A percentile compares a stretch with the other conserved stretches of the same genome.
These are phyloP conservation scores for Zasmidium citrigriseum DNA, from an alignment of 2,329 filamentous ascomycete genomes.

Conservation along the genomic window DNA sequence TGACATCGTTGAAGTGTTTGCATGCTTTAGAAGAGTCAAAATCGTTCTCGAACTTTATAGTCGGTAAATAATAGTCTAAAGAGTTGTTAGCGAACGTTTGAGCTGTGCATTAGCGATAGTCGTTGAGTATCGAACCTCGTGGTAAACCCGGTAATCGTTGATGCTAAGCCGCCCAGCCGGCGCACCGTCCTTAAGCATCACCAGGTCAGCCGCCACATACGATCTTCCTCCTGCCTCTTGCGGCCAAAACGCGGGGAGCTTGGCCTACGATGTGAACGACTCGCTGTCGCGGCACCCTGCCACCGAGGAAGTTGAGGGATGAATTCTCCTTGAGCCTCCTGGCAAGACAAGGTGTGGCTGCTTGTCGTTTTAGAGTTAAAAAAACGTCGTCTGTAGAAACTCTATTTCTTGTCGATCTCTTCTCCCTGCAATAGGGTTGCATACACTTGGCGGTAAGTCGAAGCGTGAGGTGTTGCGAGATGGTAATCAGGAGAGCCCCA, in stretches of 20 bases:
- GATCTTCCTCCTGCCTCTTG: conserved; percentile 1
- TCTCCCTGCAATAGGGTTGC: too few species aligned
- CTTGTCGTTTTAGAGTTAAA: neutral
- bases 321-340: neutral
- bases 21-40: neutral
- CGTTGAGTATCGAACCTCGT: too few species aligned
- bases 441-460: neutral
- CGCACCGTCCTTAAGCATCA: neutral
- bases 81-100: too few species aligned
- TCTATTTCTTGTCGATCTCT: neutral
- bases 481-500: neutral
- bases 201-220: neutral
- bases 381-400: neutral
- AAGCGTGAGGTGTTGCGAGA: neutral
- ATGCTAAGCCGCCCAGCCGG: conserved; percentile 4
- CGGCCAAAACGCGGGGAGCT: neutral
- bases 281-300: neutral
- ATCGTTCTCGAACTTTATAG: neutral
- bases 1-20: neutral
- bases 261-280: neutral
- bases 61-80: too few species aligned
- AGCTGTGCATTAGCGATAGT: too few species aligned
- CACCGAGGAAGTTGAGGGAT: neutral
- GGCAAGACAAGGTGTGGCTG: neutral
- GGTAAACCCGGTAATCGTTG: too few species aligned